phyloP scores from a whole-genome alignment of 345 rosid genomes.

The Brassica juncea region DNA sequence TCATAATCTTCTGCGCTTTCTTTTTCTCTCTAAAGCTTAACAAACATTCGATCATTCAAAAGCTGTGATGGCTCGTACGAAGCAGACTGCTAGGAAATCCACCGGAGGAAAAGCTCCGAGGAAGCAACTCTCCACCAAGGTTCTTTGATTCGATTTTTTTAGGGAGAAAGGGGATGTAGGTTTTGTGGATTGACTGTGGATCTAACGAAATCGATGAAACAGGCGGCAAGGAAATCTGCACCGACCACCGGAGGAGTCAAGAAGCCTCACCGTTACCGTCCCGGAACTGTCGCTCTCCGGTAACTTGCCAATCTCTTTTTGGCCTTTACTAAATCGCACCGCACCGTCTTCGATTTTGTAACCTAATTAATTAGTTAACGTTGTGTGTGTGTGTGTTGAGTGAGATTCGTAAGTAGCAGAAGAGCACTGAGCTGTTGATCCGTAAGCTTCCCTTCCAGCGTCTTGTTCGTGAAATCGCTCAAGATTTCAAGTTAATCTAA shows the following conservation, averaged over 20 bases:
- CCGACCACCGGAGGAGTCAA: conserved; percentile 70
- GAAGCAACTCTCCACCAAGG: conserved; percentile 55
- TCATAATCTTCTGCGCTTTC: not conserved
- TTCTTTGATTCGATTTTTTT: not conserved
- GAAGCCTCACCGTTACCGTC: conserved; percentile 77
- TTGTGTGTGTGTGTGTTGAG: conserved; percentile 9
- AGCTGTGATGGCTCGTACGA: conserved; percentile 52
- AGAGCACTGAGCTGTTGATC: conserved; percentile 73
- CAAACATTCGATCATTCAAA: not conserved
- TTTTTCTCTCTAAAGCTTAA: not conserved
- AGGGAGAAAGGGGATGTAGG: not conserved
- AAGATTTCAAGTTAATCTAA: conserved; percentile 47
- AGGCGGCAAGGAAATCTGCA: conserved; percentile 78
- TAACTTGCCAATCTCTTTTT: conserved; percentile 6
- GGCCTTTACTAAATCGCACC: too few relatives aligned
- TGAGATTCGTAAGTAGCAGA: conserved; percentile 61
- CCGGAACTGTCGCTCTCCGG: conserved; percentile 79
- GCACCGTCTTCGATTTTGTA: too few relatives aligned
- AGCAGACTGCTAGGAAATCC: conserved; percentile 56
- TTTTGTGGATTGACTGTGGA: not conserved
- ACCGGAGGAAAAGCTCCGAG: conserved; percentile 53
- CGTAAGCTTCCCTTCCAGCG: conserved; percentile 76
- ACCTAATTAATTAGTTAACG: not conserved
- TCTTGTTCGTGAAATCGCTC: conserved; percentile 75
- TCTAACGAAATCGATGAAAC: not conserved